Evolutionary conservation across 306 rosid species (phyloP).

Genomic region (Crotalaria pallida): DNA sequence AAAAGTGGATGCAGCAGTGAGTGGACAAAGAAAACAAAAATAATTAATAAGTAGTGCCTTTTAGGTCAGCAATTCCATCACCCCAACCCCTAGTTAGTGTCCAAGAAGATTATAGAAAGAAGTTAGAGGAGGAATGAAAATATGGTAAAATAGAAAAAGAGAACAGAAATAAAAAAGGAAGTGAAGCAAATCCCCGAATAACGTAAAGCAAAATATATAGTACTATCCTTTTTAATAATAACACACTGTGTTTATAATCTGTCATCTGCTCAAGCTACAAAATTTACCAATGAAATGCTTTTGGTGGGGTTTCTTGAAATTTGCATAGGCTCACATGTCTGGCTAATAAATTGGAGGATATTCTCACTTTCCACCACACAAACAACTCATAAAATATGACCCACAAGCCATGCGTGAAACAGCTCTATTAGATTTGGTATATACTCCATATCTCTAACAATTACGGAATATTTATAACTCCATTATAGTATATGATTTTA

Average conservation of each 20-base stretch:
- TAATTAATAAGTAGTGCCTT: constrained; percentile 21
- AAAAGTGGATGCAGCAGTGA: constrained; percentile 23
- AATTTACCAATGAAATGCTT: constrained; percentile 24
- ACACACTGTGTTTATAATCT: constrained; percentile 18
- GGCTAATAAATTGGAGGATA: constrained; percentile 57
- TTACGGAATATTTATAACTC: constrained; percentile 13
- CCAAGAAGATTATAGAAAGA: constrained; percentile 14
- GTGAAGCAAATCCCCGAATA: constrained; percentile 32
- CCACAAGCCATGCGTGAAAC: constrained; percentile 87
- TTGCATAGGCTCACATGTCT: constrained; percentile 68
- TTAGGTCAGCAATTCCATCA: constrained; percentile 36
- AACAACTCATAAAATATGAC: constrained; percentile 75
- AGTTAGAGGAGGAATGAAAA: background rate
- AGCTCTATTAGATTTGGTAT: constrained; percentile 63
- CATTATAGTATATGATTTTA: background rate
- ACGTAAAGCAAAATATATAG: constrained; percentile 29
- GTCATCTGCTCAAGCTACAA: constrained; percentile 34
- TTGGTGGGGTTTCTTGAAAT: constrained; percentile 57
- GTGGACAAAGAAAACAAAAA: constrained; percentile 1
- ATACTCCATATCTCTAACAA: constrained; percentile 1
- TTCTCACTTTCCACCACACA: constrained; percentile 70
- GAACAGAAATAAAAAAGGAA: background rate
- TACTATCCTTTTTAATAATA: constrained; percentile 21
- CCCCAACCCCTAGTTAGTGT: background rate
- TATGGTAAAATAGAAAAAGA: background rate